phyloP scores from a whole-genome alignment of 371 early-diverging fungal genomes.

The Mucor plumbeus region DNA sequence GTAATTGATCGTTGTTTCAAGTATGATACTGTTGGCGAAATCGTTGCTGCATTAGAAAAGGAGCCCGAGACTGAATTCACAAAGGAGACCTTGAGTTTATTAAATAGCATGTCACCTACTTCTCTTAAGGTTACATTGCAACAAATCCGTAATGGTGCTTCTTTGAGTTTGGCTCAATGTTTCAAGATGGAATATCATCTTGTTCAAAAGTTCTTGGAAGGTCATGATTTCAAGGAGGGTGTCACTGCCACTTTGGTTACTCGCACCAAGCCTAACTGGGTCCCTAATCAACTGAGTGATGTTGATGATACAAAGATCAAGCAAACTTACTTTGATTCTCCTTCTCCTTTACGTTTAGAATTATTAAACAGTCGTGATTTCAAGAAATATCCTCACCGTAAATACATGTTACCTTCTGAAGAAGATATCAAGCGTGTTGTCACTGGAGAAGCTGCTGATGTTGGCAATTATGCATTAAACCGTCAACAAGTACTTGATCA shows the following conservation, averaged over 20 bases:
- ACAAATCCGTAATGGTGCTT: slow-evolving; percentile 77
- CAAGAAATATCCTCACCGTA: slow-evolving; percentile 74
- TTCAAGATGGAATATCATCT: slow-evolving; percentile 89
- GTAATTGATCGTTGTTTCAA: slow-evolving; percentile 91
- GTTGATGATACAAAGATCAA: slow-evolving; percentile 65
- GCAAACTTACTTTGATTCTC: slow-evolving; percentile 61
- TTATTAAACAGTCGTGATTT: slow-evolving; percentile 45
- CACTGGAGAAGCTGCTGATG: slow-evolving; percentile 67
- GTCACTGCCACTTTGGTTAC: slow-evolving; percentile 79
- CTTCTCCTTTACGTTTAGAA: slow-evolving; percentile 36
- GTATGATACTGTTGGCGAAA: slow-evolving; percentile 80
- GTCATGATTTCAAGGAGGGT: slow-evolving; percentile 90
- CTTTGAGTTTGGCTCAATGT: slow-evolving; percentile 76
- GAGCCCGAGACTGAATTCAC: slow-evolving; percentile 73
- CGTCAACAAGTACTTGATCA: slow-evolving; percentile 73
- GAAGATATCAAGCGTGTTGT: slow-evolving; percentile 74
- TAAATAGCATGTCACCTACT: slow-evolving; percentile 83
- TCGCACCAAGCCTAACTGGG: slow-evolving; percentile 76
- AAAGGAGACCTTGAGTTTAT: slow-evolving; percentile 64
- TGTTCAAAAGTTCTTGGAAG: slow-evolving; percentile 76
- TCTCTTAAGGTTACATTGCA: slow-evolving; percentile 89
- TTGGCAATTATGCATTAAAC: slow-evolving; percentile 61
- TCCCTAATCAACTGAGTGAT: slow-evolving; percentile 62
- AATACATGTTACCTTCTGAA: slow-evolving; percentile 84
- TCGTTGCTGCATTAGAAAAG: slow-evolving; percentile 79